Base-by-base conservation (phyloP, 1,139 yeast species). In the Candida dubliniensis region DNA sequence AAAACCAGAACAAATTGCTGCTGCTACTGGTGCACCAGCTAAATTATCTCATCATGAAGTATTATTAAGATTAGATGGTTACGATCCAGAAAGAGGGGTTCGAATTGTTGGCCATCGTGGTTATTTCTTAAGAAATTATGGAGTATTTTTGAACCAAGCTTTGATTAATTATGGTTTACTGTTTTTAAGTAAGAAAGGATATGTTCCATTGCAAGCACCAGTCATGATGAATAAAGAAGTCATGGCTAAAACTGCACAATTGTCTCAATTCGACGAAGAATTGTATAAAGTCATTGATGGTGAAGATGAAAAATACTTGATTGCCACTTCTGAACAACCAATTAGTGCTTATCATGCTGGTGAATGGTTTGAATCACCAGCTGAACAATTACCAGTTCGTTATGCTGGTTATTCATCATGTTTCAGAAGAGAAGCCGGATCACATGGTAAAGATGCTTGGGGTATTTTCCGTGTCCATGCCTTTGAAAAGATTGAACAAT, bases 391-490 rank as follows among this genome's bases (percentile, higher is more conserved):
- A 60, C 99, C 99, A 50, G 81, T 89, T 54, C 83, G 88, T 71
- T 93, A 93, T 63, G 99, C 96, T 42, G 99, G 99, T 58, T 93
- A 85, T 76, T 90, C 98, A 29, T 87, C 96, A 42, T 93, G 99
- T 82, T 93, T 93, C 83, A 87, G 99, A 72, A 88, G 99, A 74
- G 99, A 93, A 76, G 99, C 99, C 48, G 99, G 99, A 56, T 85
- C 96, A 52, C 98, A 93, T 63, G 99, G 99, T 69, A 93, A 93
- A 71, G 99, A 93, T 64, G 99, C 99, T 38, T 95, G 99, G 99
- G 99, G 99, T 71, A 91, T 95, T 57, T 93, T 93, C 83, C 85
- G 99, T 72, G 99, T 93, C 47, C 99, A 93, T 66, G 96, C 96
- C 46, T 93, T 93, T 63, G 99, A 95, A 73, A 93, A 93, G 74